Conservation (phyloP, 495 filamentous ascomycete genomes). For the Penicillium robsamsonii region DNA sequence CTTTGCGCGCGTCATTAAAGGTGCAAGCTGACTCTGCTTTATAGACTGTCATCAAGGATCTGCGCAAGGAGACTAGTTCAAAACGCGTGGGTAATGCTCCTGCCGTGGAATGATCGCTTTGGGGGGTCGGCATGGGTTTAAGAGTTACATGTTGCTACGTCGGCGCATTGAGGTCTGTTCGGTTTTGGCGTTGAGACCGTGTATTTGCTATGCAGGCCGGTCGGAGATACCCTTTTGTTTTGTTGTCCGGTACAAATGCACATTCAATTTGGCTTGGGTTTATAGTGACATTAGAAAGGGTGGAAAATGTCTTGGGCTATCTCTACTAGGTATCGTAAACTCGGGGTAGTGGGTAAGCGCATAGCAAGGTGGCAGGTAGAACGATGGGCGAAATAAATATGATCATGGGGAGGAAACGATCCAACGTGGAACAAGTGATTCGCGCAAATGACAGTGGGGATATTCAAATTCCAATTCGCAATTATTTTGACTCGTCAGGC, state of each 20-base stretch:
- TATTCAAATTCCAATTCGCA: conserved; percentile 10
- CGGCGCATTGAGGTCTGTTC: neutral
- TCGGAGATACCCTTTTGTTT: conserved; percentile 20
- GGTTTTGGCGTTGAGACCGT: conserved; percentile 15
- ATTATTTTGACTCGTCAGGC: conserved; percentile 33
- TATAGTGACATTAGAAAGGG: neutral
- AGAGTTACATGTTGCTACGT: neutral
- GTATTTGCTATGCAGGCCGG: conserved; percentile 1
- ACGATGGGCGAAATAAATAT: neutral
- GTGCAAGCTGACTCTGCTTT: neutral
- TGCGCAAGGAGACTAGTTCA: conserved; percentile 56
- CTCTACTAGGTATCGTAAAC: conserved; percentile 17
- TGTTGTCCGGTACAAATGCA: conserved; percentile 8
- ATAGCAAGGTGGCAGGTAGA: neutral
- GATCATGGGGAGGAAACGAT: neutral
- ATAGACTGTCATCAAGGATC: conserved; percentile 70
- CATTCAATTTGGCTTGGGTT: conserved; percentile 11
- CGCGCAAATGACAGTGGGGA: conserved; percentile 2
- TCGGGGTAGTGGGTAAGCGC: neutral
- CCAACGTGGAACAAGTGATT: neutral
- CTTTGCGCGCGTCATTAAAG: neutral
- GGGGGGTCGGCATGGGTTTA: neutral
- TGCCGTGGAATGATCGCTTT: conserved; percentile 18
- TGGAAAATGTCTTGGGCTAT: conserved; percentile 1
- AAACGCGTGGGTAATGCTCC: conserved; percentile 25